phyloP scores from a whole-genome alignment of 2,329 filamentous ascomycete genomes.

The Penicillium hesseltinei region DNA sequence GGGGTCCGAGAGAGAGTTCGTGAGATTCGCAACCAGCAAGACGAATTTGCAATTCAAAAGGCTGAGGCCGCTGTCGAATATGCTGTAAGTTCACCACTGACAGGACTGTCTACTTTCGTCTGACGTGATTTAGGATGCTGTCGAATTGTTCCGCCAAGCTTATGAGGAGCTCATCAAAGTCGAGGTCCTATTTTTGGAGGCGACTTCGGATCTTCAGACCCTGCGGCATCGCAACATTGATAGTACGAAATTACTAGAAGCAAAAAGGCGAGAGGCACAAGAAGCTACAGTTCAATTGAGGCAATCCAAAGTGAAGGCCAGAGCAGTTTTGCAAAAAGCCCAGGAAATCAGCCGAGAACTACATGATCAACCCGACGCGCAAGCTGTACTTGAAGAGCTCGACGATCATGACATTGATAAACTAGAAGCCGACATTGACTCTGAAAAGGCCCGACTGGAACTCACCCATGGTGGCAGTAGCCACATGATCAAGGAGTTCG shows the following conservation, averaged over 20 bases:
- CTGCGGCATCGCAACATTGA: constrained; percentile 65
- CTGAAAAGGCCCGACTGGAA: constrained; percentile 72
- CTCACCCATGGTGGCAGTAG: constrained; percentile 77
- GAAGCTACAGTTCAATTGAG: constrained; percentile 39
- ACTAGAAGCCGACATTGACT: constrained; percentile 70
- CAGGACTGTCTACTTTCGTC: neutral
- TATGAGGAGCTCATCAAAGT: constrained; percentile 67
- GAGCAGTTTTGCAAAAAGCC: constrained; percentile 18
- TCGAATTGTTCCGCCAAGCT: constrained; percentile 61
- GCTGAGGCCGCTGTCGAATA: constrained; percentile 57
- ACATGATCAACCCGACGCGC: constrained; percentile 24
- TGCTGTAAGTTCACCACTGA: constrained; percentile 43
- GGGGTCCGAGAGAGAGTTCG: constrained; percentile 50
- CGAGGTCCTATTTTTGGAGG: constrained; percentile 72
- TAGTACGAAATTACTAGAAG: constrained; percentile 51
- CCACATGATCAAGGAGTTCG: constrained; percentile 72
- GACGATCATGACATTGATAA: constrained; percentile 58
- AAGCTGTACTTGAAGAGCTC: constrained; percentile 45
- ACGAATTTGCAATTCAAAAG: constrained; percentile 57
- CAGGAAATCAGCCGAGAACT: constrained; percentile 13
- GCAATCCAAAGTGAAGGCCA: constrained; percentile 20
- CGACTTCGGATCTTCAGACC: constrained; percentile 71
- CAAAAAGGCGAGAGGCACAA: constrained; percentile 42
- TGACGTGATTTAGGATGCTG: constrained; percentile 47
- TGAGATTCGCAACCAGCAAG: constrained; percentile 55